These are phyloP conservation scores for Akebia trifoliata DNA, from an alignment of 164 flowering plant genomes.

Conservation along the genomic window DNA sequence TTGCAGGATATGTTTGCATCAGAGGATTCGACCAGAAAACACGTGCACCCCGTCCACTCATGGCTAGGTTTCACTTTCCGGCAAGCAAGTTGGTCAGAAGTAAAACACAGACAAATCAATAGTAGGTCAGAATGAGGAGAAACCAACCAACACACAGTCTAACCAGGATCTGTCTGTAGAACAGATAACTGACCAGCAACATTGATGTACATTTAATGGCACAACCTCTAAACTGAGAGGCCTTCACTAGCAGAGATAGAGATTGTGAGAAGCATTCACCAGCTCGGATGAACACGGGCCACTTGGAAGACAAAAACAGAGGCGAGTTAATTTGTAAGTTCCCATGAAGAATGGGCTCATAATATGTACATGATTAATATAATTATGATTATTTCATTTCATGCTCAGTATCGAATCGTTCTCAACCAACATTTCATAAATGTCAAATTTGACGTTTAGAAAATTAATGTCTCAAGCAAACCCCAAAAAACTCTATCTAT, in stretches of 20 bases:
- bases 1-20: slow-evolving; percentile 90
- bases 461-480: too few relatives aligned
- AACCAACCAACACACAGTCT: slow-evolving; percentile 6
- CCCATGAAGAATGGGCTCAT: slow-evolving; percentile 13
- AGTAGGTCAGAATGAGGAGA: slow-evolving; percentile 10
- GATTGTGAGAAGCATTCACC: slow-evolving; percentile 17
- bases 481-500: too few relatives aligned
- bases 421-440: too few relatives aligned
- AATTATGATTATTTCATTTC: slow-evolving; percentile 20
- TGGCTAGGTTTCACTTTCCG: slow-evolving; percentile 61
- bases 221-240: slow-evolving; percentile 4
- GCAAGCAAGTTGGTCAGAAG: slow-evolving; percentile 51
- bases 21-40: slow-evolving; percentile 79
- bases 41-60: slow-evolving; percentile 73
- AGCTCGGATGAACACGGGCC: neutral
- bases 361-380: slow-evolving; percentile 22
- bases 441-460: too few relatives aligned
- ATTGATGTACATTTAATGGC: neutral
- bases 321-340: neutral
- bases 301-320: slow-evolving; percentile 1
- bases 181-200: slow-evolving; percentile 11
- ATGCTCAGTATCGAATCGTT: slow-evolving; percentile 38
- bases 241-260: too few relatives aligned
- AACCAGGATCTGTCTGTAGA: slow-evolving; percentile 12
- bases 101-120: slow-evolving; percentile 14